Evolutionary conservation across 2,329 filamentous ascomycete genomes (phyloP).

Genomic region (Neurospora crassa): DNA sequence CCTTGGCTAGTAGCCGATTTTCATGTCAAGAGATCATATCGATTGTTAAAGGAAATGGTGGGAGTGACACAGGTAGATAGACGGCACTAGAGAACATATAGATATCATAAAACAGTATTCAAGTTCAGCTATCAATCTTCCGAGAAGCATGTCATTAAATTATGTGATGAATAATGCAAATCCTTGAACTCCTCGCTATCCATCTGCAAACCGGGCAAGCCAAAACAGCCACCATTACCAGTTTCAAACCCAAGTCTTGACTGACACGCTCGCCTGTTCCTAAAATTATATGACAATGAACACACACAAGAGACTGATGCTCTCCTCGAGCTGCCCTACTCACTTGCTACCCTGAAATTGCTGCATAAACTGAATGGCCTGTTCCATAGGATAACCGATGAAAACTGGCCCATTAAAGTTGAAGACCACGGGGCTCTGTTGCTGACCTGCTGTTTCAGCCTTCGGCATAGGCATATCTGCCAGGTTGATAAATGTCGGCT

Average conservation of each 20-base stretch:
- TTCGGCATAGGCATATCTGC: conserved; percentile 8
- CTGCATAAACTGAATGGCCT: conserved; percentile 68
- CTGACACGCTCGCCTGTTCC: background rate
- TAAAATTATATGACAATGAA: background rate
- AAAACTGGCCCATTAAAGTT: conserved; percentile 73
- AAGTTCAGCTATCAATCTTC: background rate
- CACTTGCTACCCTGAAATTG: conserved; percentile 34
- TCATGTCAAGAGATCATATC: background rate
- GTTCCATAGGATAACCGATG: conserved; percentile 79
- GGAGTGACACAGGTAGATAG: background rate
- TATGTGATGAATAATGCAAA: background rate
- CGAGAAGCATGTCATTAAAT: background rate
- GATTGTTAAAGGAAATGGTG: background rate
- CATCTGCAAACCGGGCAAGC: background rate
- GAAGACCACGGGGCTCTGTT: conserved; percentile 54
- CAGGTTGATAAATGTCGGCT: conserved; percentile 45
- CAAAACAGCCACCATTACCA: background rate
- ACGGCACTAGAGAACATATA: background rate
- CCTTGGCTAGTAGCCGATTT: background rate
- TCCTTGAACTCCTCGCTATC: background rate
- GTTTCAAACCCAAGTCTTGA: background rate
- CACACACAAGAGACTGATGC: background rate
- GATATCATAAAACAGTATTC: background rate
- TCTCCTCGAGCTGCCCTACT: background rate
- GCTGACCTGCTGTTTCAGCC: conserved; percentile 32